Evolutionary conservation across 2,329 filamentous ascomycete genomes (phyloP), one percentile per base, ranked within the genome.

Genomic region (Sporothrix variecibatus): DNA sequence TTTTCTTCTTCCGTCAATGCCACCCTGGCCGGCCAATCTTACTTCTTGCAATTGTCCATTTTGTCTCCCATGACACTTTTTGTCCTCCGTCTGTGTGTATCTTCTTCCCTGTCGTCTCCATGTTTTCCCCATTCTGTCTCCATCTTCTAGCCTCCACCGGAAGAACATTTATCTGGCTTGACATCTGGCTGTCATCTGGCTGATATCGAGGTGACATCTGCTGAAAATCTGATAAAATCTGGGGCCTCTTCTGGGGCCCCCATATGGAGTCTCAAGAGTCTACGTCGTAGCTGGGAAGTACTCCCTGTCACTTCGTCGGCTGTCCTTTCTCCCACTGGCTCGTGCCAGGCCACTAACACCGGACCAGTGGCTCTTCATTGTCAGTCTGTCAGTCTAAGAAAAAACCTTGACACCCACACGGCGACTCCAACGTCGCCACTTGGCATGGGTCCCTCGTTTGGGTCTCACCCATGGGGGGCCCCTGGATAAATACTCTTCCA

Each of bases 1-100:
- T 23, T 15, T 56, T 56, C 51, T 28, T 26, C 51, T 56, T 56
- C 51, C 51, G 23, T 43, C 60, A 40, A 67, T 67, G 23, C 23
- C 62, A 67, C 62, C 62, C 38, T 67, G 38, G 62, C 62, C n/a
- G 62, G 62, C 62, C 62, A 67, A 67, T 67, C 62, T 46, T 28
- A 17, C n/a, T 46, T 2, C 4, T 9, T 67, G 38, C n/a, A 46
- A 67, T 67, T 46, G 38, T 9, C 7, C 11, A 26, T 65, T 43
- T 26, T 12, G 20, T 40, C 3, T 43, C 60, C 34, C 34, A 23
- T 64, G 20, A 64, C 60, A 20, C 11, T 34, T 60, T 62, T 20
- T 31, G 58, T 62, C 28, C 28, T 0, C 9, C 31, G 8, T 65
- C n/a, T 43, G 9, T 23, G 34, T 17, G n/a, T 65, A 17, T 43